Conservation (phyloP, 2,329 filamentous ascomycete genomes). For the Albophoma yamanashiensis region DNA sequence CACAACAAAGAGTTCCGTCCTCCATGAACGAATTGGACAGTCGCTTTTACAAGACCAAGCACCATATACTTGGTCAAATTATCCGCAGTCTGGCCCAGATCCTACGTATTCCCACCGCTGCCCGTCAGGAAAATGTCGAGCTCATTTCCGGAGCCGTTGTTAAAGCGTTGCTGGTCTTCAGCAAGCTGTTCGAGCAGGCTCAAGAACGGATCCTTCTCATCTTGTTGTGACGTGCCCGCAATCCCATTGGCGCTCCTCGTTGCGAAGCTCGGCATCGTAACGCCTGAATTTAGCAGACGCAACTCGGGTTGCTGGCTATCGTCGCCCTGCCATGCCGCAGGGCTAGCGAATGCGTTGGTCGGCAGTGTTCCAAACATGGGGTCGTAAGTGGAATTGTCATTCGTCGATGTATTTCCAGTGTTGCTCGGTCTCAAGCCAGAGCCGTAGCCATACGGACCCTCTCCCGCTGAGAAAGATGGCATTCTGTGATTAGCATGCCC, state of each 20-base stretch:
- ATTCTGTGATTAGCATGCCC: not conserved
- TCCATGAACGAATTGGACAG: too few relatives aligned
- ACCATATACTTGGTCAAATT: not conserved
- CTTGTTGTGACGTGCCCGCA: constrained; percentile 34
- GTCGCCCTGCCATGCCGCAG: constrained; percentile 38
- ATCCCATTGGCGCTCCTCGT: constrained; percentile 39
- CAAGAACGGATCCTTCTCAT: constrained; percentile 74
- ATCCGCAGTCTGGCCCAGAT: not conserved
- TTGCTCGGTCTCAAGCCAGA: constrained; percentile 17
- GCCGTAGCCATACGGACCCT: constrained; percentile 26
- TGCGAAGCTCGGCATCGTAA: constrained; percentile 27
- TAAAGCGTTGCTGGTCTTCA: constrained; percentile 58
- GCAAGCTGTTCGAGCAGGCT: constrained; percentile 71
- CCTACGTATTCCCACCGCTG: not conserved
- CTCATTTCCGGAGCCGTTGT: constrained; percentile 57
- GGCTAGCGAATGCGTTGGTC: constrained; percentile 41
- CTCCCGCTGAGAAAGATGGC: constrained; percentile 1
- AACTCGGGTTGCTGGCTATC: constrained; percentile 16
- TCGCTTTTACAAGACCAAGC: not conserved
- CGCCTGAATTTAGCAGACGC: constrained; percentile 9
- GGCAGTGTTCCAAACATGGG: constrained; percentile 49
- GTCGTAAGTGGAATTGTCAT: constrained; percentile 33
- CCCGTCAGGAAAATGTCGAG: constrained; percentile 61
- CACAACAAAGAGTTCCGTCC: not conserved
- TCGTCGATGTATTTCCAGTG: constrained; percentile 14